Conservation (phyloP, 2,329 filamentous ascomycete genomes). For the Neofusicoccum laricinum region DNA sequence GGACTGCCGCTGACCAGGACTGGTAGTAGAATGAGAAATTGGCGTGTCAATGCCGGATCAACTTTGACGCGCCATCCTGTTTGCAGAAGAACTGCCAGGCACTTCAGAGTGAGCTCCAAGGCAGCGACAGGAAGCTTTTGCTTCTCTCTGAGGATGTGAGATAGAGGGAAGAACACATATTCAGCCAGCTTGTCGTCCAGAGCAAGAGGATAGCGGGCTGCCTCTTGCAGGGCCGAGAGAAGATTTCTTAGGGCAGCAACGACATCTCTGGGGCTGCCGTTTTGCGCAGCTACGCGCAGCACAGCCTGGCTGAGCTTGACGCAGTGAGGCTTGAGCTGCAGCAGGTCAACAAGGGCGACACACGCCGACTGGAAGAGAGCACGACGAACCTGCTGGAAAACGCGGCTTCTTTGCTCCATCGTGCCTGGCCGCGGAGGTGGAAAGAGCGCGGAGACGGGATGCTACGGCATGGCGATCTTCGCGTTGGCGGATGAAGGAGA, state of each 20-base stretch:
- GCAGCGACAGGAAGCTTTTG: conserved; percentile 67
- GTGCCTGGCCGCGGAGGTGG: background rate
- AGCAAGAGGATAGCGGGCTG: conserved; percentile 33
- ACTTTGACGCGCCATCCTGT: conserved; percentile 77
- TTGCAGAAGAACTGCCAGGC: conserved; percentile 68
- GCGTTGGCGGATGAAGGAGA: background rate
- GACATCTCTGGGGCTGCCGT: conserved; percentile 46
- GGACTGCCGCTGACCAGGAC: conserved; percentile 75
- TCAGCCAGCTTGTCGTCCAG: conserved; percentile 84
- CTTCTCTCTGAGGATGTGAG: conserved; percentile 77
- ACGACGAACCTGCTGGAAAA: conserved; percentile 36
- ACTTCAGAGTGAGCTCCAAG: conserved; percentile 74
- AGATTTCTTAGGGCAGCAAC: conserved; percentile 47
- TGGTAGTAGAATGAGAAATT: conserved; percentile 80
- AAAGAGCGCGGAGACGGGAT: background rate
- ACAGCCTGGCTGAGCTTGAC: conserved; percentile 57
- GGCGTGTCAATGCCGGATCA: conserved; percentile 69
- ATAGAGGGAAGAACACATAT: conserved; percentile 92
- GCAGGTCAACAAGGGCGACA: conserved; percentile 21
- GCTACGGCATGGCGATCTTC: background rate
- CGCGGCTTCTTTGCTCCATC: conserved; percentile 29
- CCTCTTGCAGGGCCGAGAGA: conserved; percentile 37
- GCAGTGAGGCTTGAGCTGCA: conserved; percentile 57
- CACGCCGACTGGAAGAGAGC: background rate
- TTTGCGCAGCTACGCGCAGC: conserved; percentile 48